Percentiles rank a stretch among this genome's conserved stretches.
Conservation (phyloP, 1,284 basidiomycete species). For the Sporisorium iseilematis-ciliati region DNA sequence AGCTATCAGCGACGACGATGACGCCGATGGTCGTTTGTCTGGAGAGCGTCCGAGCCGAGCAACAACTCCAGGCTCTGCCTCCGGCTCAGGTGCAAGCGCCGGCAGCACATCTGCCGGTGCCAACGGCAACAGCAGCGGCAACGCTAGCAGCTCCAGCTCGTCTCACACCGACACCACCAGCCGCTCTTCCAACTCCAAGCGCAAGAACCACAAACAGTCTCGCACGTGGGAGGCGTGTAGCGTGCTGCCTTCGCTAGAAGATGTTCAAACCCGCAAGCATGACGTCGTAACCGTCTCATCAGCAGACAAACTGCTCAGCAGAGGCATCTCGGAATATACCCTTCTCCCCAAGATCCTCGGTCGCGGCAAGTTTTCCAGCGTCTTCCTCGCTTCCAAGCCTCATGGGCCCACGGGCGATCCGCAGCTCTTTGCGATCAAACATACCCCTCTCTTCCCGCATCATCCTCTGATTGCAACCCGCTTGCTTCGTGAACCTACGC, state of each 20-base stretch:
- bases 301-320: conserved; percentile 64
- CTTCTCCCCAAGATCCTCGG: conserved; percentile 67
- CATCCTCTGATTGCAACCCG: conserved; percentile 74
- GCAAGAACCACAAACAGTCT: conserved; percentile 14
- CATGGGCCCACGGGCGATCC: conserved; percentile 55
- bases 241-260: conserved; percentile 42
- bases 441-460: conserved; percentile 75
- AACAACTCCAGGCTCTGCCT: conserved; percentile 39
- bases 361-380: conserved; percentile 68
- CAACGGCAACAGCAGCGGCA: conserved; percentile 19
- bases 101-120: conserved; percentile 6
- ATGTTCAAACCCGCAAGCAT: conserved; percentile 25
- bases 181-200: conserved; percentile 17
- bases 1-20: conserved; percentile 30
- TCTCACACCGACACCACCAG: conserved; percentile 7
- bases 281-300: conserved; percentile 54
- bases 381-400: conserved; percentile 67
- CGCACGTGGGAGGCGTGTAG: conserved; percentile 31
- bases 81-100: conserved; percentile 17
- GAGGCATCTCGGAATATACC: conserved; percentile 69
- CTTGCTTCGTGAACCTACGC: conserved; percentile 74
- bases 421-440: conserved; percentile 73
- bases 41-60: conserved; percentile 21
- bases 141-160: conserved; percentile 22
- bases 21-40: conserved; percentile 20